Evolutionary conservation across 805 yeast genomes (phyloP).

Genomic region (Lipomyces mesembrius): DNA sequence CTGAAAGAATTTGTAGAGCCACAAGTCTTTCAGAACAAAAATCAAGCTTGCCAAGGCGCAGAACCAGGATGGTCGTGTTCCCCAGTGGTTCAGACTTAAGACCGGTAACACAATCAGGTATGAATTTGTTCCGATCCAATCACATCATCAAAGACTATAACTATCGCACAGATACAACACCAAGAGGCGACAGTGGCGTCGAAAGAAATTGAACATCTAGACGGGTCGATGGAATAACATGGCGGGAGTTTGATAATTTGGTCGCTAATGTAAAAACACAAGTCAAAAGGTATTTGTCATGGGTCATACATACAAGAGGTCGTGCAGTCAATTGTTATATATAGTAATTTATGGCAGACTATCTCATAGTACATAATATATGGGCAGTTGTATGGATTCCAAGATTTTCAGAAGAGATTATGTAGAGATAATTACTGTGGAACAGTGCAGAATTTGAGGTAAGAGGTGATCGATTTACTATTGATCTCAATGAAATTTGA

Average conservation of each 20-base stretch:
- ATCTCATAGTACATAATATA: not conserved
- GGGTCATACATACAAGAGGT: not conserved
- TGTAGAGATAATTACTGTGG: too few species aligned
- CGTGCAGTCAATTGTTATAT: not conserved
- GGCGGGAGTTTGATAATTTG: not conserved
- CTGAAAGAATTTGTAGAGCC: constrained; percentile 46
- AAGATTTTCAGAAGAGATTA: too few species aligned
- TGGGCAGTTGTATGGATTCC: not conserved
- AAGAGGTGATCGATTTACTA: too few species aligned
- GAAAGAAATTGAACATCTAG: constrained; percentile 98
- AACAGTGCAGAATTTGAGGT: too few species aligned
- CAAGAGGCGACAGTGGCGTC: constrained; percentile 99
- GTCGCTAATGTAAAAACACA: not conserved
- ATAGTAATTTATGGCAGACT: not conserved
- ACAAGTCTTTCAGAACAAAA: constrained; percentile 95
- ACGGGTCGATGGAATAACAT: not conserved
- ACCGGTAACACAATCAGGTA: constrained; percentile 88
- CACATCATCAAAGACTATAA: constrained; percentile 5
- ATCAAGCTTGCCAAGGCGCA: constrained; percentile 98
- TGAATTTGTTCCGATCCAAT: constrained; percentile 15
- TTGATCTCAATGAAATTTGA: too few species aligned
- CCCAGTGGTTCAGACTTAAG: constrained; percentile 99
- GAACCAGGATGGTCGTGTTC: constrained; percentile 99
- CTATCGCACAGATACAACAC: constrained; percentile 75
- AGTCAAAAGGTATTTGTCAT: not conserved